These are phyloP conservation scores for Yarrowia hollandica DNA, from an alignment of 805 yeast species.

Conservation along the genomic window DNA sequence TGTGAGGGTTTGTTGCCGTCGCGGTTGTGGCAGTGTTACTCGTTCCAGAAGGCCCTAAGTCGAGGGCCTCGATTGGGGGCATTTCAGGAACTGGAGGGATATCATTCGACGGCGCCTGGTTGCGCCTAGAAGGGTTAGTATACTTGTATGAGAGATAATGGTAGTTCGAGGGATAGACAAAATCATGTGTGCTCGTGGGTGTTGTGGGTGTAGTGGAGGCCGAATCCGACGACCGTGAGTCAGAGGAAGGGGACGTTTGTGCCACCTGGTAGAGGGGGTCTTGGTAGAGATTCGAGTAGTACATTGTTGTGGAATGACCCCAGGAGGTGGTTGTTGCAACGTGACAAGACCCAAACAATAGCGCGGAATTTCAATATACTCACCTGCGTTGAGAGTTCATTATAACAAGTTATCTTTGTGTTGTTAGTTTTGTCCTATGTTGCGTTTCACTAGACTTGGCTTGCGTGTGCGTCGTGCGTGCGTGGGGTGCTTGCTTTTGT, in stretches of 20 bases:
- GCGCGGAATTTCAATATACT: neutral
- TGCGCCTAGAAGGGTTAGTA: constrained; percentile 28
- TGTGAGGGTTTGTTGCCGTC: neutral
- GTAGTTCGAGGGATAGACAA: constrained; percentile 19
- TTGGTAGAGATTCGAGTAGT: constrained; percentile 16
- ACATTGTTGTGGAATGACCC: neutral
- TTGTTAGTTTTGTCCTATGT: neutral
- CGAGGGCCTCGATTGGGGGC: constrained; percentile 23
- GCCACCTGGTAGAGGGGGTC: constrained; percentile 5
- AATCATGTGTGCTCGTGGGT: neutral
- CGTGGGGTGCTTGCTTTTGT: constrained; percentile 21
- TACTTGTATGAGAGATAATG: constrained; percentile 15
- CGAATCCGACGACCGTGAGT: constrained; percentile 6
- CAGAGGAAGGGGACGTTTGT: neutral
- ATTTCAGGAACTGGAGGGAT: constrained; percentile 20
- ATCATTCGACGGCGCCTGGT: constrained; percentile 13
- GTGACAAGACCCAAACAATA: neutral
- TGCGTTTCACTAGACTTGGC: constrained; percentile 11
- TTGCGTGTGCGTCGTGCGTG: constrained; percentile 3
- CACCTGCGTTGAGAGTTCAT: constrained; percentile 28
- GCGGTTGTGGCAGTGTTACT: constrained; percentile 19
- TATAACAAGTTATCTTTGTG: neutral
- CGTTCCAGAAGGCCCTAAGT: neutral
- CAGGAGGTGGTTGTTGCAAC: neutral
- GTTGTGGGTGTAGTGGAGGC: constrained; percentile 1